Evolutionary conservation across 306 rosid genomes (phyloP).

Genomic region (Castanea mollissima): DNA sequence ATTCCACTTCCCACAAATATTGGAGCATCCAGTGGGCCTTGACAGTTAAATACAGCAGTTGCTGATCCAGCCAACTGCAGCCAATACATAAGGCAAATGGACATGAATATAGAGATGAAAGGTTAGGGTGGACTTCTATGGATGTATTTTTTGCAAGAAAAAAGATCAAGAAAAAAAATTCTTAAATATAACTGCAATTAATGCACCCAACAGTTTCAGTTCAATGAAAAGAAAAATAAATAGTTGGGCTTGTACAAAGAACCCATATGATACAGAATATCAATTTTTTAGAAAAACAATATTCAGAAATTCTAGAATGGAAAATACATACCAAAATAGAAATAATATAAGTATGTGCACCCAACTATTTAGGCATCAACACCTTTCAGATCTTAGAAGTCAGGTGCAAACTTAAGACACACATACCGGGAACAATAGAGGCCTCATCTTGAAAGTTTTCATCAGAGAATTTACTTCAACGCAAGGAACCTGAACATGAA

Average conservation of each 20-base stretch:
- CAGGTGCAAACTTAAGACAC: conserved; percentile 16
- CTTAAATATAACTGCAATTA: background rate
- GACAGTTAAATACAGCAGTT: conserved; percentile 93
- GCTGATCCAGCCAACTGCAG: conserved; percentile 94
- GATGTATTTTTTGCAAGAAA: background rate
- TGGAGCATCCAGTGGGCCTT: conserved; percentile 91
- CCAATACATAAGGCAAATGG: conserved; percentile 28
- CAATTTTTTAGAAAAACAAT: background rate
- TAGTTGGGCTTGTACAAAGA: background rate
- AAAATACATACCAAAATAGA: conserved; percentile 1
- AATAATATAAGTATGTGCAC: conserved; percentile 7
- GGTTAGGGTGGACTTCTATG: conserved; percentile 5
- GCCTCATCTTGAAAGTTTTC: conserved; percentile 87
- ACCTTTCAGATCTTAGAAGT: conserved; percentile 3
- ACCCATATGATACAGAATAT: background rate
- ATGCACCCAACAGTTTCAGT: background rate
- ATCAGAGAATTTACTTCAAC: conserved; percentile 93
- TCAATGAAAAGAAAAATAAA: background rate
- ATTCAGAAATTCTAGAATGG: background rate
- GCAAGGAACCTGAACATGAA: conserved; percentile 67
- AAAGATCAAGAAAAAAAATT: background rate
- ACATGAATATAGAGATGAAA: conserved; percentile 18
- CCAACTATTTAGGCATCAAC: background rate
- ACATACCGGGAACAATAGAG: conserved; percentile 83
- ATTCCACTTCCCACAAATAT: conserved; percentile 94